These are phyloP conservation scores for Gossypium herbaceum DNA, from an alignment of 345 rosid species.

Conservation along the genomic window DNA sequence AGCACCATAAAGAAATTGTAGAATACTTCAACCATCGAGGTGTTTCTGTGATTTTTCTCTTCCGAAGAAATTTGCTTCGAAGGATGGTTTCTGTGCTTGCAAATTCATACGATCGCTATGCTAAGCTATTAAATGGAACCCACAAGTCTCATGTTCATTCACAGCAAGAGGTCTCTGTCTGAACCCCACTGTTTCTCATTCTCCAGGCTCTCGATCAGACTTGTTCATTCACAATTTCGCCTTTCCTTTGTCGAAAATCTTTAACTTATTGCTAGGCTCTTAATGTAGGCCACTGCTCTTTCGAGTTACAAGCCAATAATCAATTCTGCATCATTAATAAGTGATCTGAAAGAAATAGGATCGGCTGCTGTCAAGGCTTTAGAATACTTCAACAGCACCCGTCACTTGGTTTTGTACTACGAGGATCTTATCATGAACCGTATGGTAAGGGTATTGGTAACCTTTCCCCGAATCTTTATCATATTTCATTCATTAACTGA, in stretches of 20 bases:
- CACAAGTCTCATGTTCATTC: conserved; percentile 98
- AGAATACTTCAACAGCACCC: conserved; percentile 61
- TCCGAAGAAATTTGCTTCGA: conserved; percentile 72
- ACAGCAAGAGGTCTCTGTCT: conserved; percentile 53
- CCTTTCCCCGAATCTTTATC: neutral
- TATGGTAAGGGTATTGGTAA: conserved; percentile 34
- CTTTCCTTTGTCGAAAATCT: conserved; percentile 1
- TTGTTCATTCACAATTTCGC: neutral
- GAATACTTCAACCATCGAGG: conserved; percentile 80
- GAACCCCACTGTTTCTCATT: neutral
- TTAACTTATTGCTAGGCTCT: conserved; percentile 15
- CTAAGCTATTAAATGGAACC: conserved; percentile 86
- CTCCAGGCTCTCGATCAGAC: neutral
- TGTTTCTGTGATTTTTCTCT: conserved; percentile 67
- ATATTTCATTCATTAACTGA: neutral
- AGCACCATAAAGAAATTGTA: conserved; percentile 56
- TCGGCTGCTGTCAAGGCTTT: conserved; percentile 50
- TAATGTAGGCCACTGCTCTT: conserved; percentile 67
- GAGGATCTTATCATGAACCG: conserved; percentile 72
- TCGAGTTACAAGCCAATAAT: conserved; percentile 71
- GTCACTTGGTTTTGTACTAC: conserved; percentile 68
- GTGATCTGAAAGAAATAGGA: conserved; percentile 58
- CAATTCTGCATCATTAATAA: conserved; percentile 62
- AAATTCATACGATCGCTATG: conserved; percentile 77
- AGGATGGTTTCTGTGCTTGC: conserved; percentile 87